A percentile compares a stretch with the other conserved stretches of the same genome.
Evolutionary conservation across 2,329 filamentous ascomycete species (phyloP).

Genomic region (Talaromyces sp.): DNA sequence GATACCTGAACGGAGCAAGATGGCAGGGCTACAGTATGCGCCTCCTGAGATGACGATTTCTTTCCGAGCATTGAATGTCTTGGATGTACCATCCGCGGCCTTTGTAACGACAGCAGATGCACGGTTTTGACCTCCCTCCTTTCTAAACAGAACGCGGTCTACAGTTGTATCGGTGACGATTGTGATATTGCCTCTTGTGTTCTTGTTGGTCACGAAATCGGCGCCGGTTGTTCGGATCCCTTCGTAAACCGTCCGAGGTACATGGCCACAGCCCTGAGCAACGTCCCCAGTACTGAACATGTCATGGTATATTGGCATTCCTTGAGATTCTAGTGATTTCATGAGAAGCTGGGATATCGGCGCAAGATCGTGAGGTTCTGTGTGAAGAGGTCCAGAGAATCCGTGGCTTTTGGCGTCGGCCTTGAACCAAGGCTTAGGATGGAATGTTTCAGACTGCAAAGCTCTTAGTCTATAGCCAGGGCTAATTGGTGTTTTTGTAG

Average conservation of each 20-base stretch:
- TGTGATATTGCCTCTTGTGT: constrained; percentile 50
- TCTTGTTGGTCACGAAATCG: constrained; percentile 55
- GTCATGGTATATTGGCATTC: constrained; percentile 59
- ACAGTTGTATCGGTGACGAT: constrained; percentile 55
- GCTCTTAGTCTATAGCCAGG: too few species aligned
- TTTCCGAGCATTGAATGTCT: constrained; percentile 44
- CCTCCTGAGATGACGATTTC: constrained; percentile 56
- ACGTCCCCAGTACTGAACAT: constrained; percentile 61
- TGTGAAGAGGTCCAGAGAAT: constrained; percentile 56
- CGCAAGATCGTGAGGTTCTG: constrained; percentile 60
- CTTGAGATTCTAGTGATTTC: constrained; percentile 58
- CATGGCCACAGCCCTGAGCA: constrained; percentile 60
- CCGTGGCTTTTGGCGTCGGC: constrained; percentile 54
- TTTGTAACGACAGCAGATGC: constrained; percentile 42
- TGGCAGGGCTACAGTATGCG: constrained; percentile 54
- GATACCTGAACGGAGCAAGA: constrained; percentile 59
- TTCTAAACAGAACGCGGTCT: constrained; percentile 56
- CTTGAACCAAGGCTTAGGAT: constrained; percentile 61
- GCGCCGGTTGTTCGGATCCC: constrained; percentile 58
- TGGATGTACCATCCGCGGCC: constrained; percentile 36
- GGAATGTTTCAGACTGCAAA: constrained; percentile 57
- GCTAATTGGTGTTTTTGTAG: background rate
- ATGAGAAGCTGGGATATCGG: constrained; percentile 60
- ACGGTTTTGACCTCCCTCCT: constrained; percentile 36
- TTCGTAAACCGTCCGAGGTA: constrained; percentile 55